Percentiles rank a stretch among this genome's conserved stretches.
These are phyloP conservation scores for Rhynchospora breviuscula DNA, from an alignment of 176 grass and related monocot species.

Conservation along the genomic window DNA sequence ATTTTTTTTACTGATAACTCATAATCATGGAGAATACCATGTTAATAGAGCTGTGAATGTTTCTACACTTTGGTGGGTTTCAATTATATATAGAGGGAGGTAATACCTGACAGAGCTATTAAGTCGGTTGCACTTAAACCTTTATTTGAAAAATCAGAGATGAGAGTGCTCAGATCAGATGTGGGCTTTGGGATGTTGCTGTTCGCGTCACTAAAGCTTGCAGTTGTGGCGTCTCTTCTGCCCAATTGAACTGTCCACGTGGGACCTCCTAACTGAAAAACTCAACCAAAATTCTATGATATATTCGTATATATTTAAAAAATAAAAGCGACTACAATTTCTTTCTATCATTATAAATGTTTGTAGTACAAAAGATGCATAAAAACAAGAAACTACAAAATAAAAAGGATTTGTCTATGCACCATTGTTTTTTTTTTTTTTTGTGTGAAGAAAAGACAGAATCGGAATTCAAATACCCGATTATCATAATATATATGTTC, in stretches of 20 bases:
- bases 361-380: not conserved
- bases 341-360: not conserved
- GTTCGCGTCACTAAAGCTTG: slow-evolving; percentile 34
- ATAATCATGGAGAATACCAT: not conserved
- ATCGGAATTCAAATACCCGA: not conserved
- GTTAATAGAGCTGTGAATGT: not conserved
- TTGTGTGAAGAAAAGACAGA: not conserved
- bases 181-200: slow-evolving; percentile 28
- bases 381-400: not conserved
- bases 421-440: not conserved
- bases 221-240: slow-evolving; percentile 33
- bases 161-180: slow-evolving; percentile 34
- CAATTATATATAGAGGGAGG: not conserved
- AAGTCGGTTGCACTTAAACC: slow-evolving; percentile 30
- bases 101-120: slow-evolving; percentile 32
- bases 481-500: not conserved
- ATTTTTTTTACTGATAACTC: not conserved
- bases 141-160: slow-evolving; percentile 30
- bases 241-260: slow-evolving; percentile 36
- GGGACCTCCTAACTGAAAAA: slow-evolving; percentile 38
- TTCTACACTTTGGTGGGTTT: not conserved
- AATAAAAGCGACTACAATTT: not conserved
- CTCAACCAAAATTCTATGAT: not conserved
- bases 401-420: not conserved
- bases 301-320: not conserved